These are phyloP conservation scores for Colletotrichum coccodes DNA, from an alignment of 2,329 filamentous ascomycete species.

Conservation along the genomic window DNA sequence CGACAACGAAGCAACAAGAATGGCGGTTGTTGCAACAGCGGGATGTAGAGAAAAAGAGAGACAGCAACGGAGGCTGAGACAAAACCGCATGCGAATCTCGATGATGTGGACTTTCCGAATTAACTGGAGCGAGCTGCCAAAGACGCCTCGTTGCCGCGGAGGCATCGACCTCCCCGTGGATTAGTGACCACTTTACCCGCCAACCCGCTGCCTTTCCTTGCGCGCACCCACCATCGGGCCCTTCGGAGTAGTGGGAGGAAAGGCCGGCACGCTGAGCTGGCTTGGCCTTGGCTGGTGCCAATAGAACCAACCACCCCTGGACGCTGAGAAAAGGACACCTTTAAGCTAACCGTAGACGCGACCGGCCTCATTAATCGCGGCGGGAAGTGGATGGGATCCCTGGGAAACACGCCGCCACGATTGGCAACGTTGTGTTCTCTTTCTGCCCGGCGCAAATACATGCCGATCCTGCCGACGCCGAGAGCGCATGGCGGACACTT, in stretches of 20 bases:
- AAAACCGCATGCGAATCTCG: slow-evolving; percentile 16
- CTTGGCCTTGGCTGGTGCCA: slow-evolving; percentile 15
- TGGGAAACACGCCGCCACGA: background rate
- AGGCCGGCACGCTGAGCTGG: slow-evolving; percentile 9
- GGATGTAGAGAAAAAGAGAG: slow-evolving; percentile 29
- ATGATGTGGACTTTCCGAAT: slow-evolving; percentile 28
- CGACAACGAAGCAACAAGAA: slow-evolving; percentile 8
- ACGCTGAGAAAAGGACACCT: slow-evolving; percentile 29
- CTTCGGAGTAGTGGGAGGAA: background rate
- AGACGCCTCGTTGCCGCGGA: slow-evolving; percentile 4
- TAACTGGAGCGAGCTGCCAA: slow-evolving; percentile 4
- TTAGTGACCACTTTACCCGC: slow-evolving; percentile 1
- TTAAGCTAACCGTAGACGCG: background rate
- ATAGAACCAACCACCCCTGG: background rate
- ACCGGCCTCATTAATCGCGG: background rate
- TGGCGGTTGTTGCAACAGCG: slow-evolving; percentile 26
- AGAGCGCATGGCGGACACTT: background rate
- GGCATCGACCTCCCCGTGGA: background rate
- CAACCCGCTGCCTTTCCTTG: background rate
- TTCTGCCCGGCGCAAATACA: background rate
- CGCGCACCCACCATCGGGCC: slow-evolving; percentile 2
- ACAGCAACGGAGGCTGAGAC: slow-evolving; percentile 18
- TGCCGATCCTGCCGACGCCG: slow-evolving; percentile 7
- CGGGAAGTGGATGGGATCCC: background rate
- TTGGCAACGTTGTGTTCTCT: background rate